Evolutionary conservation across 129 eudicot genomes (phyloP), one percentile per base, ranked within the genome.

Genomic region (Helianthus tuberosus): DNA sequence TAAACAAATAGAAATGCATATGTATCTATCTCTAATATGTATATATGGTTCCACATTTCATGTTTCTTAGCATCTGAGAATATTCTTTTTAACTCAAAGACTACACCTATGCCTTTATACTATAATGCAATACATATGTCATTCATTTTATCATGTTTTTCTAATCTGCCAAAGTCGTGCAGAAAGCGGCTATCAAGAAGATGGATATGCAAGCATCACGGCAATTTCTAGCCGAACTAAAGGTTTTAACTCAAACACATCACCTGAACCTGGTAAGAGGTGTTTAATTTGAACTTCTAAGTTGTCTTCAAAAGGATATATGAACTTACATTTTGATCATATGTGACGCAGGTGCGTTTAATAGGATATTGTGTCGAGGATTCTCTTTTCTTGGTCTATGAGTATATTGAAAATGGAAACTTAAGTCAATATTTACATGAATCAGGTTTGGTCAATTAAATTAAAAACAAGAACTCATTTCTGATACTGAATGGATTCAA

Each of bases 151-250:
- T 15, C 13, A 32, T 12, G 7, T 16, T 35, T 57, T 62, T 63
- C 23, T 51, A 68, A 73, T 14, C 66, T 54, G 9, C 8, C 8
- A 65, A 49, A 32, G 41, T 65, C 46, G 2, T 79, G 84, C 86
- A 89, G 96, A 92, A 83, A 89, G 98, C 96, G 58, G 98, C 98
- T 11, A 47, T 49, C 84, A 93, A 96, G 96, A n/a, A n/a, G n/a
- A n/a, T n/a, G n/a, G n/a, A n/a, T n/a, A n/a, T n/a, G n/a, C n/a
- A n/a, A n/a, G n/a, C n/a, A n/a, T n/a, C n/a, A n/a, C n/a, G n/a
- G n/a, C n/a, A n/a, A n/a, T n/a, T n/a, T n/a, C n/a, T n/a, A n/a
- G n/a, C n/a, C n/a, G n/a, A n/a, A n/a, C n/a, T n/a, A n/a, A n/a
- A n/a, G n/a, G n/a, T n/a, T n/a, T n/a, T n/a, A n/a, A n/a, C n/a